Conservation (phyloP, 352 stramenopile species). For the Globisporangium irregulare region DNA sequence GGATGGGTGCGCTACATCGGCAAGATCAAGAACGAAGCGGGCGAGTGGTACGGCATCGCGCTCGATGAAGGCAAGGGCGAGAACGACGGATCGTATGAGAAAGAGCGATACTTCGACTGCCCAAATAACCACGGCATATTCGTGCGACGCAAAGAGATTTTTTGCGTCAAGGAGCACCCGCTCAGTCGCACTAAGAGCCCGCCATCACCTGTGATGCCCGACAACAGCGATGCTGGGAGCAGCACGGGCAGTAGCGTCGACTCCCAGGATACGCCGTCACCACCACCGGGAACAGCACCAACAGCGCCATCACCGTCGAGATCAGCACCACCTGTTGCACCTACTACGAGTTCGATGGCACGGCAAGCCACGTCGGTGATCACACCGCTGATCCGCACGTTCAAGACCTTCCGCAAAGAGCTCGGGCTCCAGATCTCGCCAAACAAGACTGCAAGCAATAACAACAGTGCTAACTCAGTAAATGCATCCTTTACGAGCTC, state of each 20-base stretch:
- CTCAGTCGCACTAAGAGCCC: slow-evolving; percentile 32
- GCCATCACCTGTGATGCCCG: slow-evolving; percentile 35
- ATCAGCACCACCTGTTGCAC: neutral
- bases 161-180: slow-evolving; percentile 43
- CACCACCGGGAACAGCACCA: neutral
- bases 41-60: slow-evolving; percentile 68
- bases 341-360: slow-evolving; percentile 4
- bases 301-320: neutral
- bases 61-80: slow-evolving; percentile 65
- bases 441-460: slow-evolving; percentile 10
- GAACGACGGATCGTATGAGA: slow-evolving; percentile 42
- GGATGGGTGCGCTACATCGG: slow-evolving; percentile 62
- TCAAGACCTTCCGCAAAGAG: slow-evolving; percentile 62
- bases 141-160: slow-evolving; percentile 57
- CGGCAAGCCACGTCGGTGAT: slow-evolving; percentile 13
- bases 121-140: slow-evolving; percentile 50
- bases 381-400: slow-evolving; percentile 45
- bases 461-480: neutral
- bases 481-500: neutral
- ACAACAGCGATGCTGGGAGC: slow-evolving; percentile 40
- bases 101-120: slow-evolving; percentile 57
- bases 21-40: slow-evolving; percentile 47
- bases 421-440: slow-evolving; percentile 26
- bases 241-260: slow-evolving; percentile 33
- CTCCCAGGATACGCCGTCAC: slow-evolving; percentile 16